phyloP scores from a whole-genome alignment of 495 filamentous ascomycete genomes.

The Penicillium diatomitis region DNA sequence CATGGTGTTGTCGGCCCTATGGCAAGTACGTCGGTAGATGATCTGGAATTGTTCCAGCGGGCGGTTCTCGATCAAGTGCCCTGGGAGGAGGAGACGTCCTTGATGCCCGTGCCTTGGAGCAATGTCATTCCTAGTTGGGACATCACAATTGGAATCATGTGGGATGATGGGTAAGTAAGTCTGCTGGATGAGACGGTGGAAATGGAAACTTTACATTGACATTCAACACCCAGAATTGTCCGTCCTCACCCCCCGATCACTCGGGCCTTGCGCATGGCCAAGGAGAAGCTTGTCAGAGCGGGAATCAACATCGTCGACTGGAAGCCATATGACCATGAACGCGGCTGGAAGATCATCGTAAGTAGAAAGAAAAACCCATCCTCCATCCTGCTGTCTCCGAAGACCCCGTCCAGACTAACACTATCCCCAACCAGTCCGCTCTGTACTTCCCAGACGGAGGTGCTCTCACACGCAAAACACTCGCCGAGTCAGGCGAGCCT shows the following conservation, averaged over 20 bases:
- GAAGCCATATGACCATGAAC: constrained; percentile 52
- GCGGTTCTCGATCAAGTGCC: constrained; percentile 49
- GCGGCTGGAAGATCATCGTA: constrained; percentile 52
- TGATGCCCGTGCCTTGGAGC: constrained; percentile 54
- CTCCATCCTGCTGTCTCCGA: too few relatives aligned
- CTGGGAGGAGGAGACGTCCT: constrained; percentile 50
- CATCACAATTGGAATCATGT: constrained; percentile 59
- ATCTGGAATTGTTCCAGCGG: constrained; percentile 56
- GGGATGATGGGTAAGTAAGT: constrained; percentile 48
- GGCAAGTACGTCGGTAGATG: constrained; percentile 47
- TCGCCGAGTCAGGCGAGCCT: constrained; percentile 45
- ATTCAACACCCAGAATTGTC: constrained; percentile 12
- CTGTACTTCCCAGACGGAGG: constrained; percentile 52
- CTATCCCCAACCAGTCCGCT: constrained; percentile 15
- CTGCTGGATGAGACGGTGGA: too few relatives aligned
- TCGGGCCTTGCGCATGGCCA: constrained; percentile 47
- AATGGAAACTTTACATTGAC: too few relatives aligned
- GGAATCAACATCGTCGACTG: constrained; percentile 55
- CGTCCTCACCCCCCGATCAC: constrained; percentile 62
- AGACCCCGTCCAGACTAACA: too few relatives aligned
- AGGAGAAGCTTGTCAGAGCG: constrained; percentile 41
- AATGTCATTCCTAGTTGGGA: constrained; percentile 26
- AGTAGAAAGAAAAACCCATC: neutral
- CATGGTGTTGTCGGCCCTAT: constrained; percentile 54
- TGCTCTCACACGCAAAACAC: constrained; percentile 30